These are phyloP conservation scores for Pestalotiopsis sp. DNA, from an alignment of 2,329 filamentous ascomycete genomes.

Conservation along the genomic window DNA sequence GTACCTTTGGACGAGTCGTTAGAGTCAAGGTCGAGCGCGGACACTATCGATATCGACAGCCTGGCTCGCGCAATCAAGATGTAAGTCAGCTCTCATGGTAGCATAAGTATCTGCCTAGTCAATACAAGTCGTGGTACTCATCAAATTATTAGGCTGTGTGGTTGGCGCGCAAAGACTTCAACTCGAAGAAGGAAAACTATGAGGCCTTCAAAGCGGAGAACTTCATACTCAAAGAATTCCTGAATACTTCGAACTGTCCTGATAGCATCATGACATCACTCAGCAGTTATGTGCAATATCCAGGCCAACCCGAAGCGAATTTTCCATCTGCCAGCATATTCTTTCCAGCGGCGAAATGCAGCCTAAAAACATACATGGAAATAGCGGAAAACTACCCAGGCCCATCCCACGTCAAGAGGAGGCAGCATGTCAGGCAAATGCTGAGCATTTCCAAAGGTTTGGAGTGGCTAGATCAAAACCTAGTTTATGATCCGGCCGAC, in stretches of 20 bases:
- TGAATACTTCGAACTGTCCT: background rate
- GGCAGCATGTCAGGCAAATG: background rate
- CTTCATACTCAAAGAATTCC: background rate
- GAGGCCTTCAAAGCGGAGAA: background rate
- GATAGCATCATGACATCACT: background rate
- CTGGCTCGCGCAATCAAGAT: too few species aligned
- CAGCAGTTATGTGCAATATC: background rate
- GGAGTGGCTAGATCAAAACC: background rate
- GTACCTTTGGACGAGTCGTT: too few species aligned
- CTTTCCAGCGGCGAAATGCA: too few species aligned
- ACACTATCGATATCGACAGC: too few species aligned
- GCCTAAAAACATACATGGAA: too few species aligned
- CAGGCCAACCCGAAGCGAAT: too few species aligned
- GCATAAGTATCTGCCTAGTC: too few species aligned
- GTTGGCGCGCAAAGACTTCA: background rate
- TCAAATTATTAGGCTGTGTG: background rate
- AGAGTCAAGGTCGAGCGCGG: too few species aligned
- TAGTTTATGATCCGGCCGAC: background rate
- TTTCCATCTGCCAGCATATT: too few species aligned
- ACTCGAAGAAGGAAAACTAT: background rate
- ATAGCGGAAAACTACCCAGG: background rate
- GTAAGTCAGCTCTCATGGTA: too few species aligned
- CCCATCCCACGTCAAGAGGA: background rate
- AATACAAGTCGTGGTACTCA: too few species aligned
- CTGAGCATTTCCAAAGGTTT: background rate